Conservation (phyloP, 805 yeast species). For the Sugiyamaella qingdaonensis region DNA sequence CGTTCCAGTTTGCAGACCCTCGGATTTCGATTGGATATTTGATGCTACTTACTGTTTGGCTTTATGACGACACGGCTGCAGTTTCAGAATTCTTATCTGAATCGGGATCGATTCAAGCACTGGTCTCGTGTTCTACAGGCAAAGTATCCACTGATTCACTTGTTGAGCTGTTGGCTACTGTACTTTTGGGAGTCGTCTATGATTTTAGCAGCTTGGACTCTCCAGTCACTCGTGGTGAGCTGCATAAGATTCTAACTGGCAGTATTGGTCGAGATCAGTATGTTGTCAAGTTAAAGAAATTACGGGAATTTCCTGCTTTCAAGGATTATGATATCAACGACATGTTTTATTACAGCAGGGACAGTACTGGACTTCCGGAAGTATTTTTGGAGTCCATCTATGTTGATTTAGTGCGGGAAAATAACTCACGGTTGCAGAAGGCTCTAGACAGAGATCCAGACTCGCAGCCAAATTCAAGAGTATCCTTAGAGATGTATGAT, state of each 20-base stretch:
- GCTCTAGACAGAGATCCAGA: constrained; percentile 73
- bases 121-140: constrained; percentile 61
- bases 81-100: constrained; percentile 73
- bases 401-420: constrained; percentile 63
- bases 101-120: constrained; percentile 57
- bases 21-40: constrained; percentile 74
- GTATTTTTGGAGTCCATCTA: constrained; percentile 68
- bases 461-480: constrained; percentile 60
- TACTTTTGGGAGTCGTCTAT: constrained; percentile 70
- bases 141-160: constrained; percentile 48
- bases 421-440: constrained; percentile 60
- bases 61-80: constrained; percentile 71
- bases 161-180: constrained; percentile 67
- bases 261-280: constrained; percentile 81
- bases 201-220: constrained; percentile 68
- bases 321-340: constrained; percentile 52
- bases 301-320: constrained; percentile 56
- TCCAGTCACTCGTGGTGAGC: constrained; percentile 49
- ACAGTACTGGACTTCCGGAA: constrained; percentile 82
- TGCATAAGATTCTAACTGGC: constrained; percentile 59
- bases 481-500: constrained; percentile 57
- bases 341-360: constrained; percentile 51
- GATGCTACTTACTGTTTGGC: constrained; percentile 69
- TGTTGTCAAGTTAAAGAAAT: constrained; percentile 64
- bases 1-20: constrained; percentile 59